phyloP scores from a whole-genome alignment of 2,329 filamentous ascomycete genomes.

The Penicillium sumatraense region DNA sequence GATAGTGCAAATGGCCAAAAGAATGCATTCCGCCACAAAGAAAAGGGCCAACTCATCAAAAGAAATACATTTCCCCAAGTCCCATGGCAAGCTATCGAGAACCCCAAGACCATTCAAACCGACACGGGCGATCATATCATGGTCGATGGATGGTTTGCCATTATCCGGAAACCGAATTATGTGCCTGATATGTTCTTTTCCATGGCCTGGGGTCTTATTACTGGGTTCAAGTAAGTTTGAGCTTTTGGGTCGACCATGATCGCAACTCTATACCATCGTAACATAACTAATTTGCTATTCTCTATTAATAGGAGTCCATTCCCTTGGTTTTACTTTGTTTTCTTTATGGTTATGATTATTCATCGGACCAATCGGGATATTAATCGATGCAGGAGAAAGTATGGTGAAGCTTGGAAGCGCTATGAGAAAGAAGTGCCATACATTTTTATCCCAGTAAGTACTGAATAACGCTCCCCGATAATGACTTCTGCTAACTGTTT shows the following conservation, averaged over 20 bases:
- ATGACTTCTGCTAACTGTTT: neutral
- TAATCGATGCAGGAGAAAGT: constrained; percentile 72
- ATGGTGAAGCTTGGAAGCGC: constrained; percentile 79
- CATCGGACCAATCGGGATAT: constrained; percentile 78
- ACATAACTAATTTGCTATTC: neutral
- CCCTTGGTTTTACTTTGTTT: constrained; percentile 85
- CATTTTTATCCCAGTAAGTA: constrained; percentile 75
- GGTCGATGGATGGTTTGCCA: constrained; percentile 82
- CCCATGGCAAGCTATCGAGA: constrained; percentile 79
- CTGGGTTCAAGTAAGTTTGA: constrained; percentile 68
- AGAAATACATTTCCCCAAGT: constrained; percentile 85
- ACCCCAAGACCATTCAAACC: constrained; percentile 76
- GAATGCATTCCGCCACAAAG: constrained; percentile 81
- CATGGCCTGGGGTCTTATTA: constrained; percentile 75
- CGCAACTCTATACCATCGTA: too few species aligned
- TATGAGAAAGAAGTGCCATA: constrained; percentile 80
- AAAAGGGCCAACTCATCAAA: constrained; percentile 68
- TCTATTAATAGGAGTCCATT: constrained; percentile 69
- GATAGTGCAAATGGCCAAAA: constrained; percentile 91
- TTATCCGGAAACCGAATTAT: constrained; percentile 79
- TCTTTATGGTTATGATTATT: constrained; percentile 78
- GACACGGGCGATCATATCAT: constrained; percentile 75
- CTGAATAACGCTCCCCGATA: too few species aligned
- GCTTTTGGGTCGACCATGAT: too few species aligned
- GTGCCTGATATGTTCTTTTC: constrained; percentile 80